phyloP scores from a whole-genome alignment of 495 filamentous ascomycete genomes.

The Aspergillus ostianus region DNA sequence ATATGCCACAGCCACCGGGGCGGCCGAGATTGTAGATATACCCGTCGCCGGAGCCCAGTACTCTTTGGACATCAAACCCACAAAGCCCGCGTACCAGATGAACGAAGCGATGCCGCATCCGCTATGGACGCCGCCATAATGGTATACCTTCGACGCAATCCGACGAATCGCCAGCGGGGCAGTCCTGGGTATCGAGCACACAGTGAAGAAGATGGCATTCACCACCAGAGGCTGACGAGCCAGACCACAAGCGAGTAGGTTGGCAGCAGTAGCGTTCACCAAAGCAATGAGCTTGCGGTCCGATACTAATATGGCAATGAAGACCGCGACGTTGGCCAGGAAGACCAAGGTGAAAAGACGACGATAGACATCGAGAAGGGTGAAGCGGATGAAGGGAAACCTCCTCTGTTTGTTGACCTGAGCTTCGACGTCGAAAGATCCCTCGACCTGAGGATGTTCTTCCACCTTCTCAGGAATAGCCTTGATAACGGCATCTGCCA shows the following conservation, averaged over 20 bases:
- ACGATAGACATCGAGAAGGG: constrained; percentile 46
- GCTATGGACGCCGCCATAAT: constrained; percentile 75
- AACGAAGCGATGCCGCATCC: constrained; percentile 66
- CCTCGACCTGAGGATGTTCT: constrained; percentile 1
- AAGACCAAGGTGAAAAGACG: constrained; percentile 54
- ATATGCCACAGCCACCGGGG: constrained; percentile 37
- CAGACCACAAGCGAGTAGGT: constrained; percentile 53
- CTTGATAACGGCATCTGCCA: constrained; percentile 29
- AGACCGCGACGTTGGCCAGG: constrained; percentile 49
- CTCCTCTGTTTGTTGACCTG: constrained; percentile 36
- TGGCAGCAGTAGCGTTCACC: constrained; percentile 52
- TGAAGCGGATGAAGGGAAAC: constrained; percentile 35
- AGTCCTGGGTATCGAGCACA: constrained; percentile 55
- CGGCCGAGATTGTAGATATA: constrained; percentile 24
- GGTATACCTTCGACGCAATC: constrained; percentile 70
- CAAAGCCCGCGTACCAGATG: constrained; percentile 66
- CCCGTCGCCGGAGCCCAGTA: constrained; percentile 30
- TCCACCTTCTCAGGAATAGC: constrained; percentile 28
- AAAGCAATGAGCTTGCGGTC: constrained; percentile 36
- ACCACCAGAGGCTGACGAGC: constrained; percentile 75
- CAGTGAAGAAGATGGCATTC: constrained; percentile 65
- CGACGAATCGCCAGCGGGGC: constrained; percentile 63
- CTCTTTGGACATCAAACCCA: constrained; percentile 49
- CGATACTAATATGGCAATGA: constrained; percentile 40
- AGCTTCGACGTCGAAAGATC: constrained; percentile 38